Evolutionary conservation across 2,329 filamentous ascomycete genomes (phyloP), one percentile per base, ranked within the genome.

Genomic region (Cryoendolithus antarcticus): DNA sequence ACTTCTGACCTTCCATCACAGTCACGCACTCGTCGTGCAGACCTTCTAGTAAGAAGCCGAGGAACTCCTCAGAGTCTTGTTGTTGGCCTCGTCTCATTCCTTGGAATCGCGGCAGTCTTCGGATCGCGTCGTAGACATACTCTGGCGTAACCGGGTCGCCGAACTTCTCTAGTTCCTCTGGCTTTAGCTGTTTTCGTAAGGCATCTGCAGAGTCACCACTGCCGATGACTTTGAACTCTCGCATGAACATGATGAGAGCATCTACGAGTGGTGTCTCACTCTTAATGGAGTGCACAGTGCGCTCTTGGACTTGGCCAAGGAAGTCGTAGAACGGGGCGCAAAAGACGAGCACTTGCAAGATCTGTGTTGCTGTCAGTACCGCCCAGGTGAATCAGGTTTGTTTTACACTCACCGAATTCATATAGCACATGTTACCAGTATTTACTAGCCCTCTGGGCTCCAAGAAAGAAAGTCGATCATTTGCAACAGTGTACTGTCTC

Each of bases 381-480:
- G 15, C 15, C 15, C 15, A 19, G 15, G 15, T 19, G 15, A 19
- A 19, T 19, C 15, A 19, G 15, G 5, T 19, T 19, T 19, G 15
- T 19, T 19, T 19, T 19, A 10, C n/a, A 66, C 84, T 65, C 71
- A 94, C 89, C 47, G 91, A 95, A 68, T 96, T 98, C 91, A 98
- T 96, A 65, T 98, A 98, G 64, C 91, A 98, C 84, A 96, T 93
- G 58, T 98, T 96, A 36, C 91, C 91, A 31, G 89, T 93, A 63
- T 98, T 98, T 50, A 94, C 83, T 55, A 98, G 73, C 35, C 91
- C 91, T 49, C 89, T 77, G 37, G 91, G 91, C 63, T 96, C 86
- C 37, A 98, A 71, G 55, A 95, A 95, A 11, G 82, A 70, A 48
- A 89, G 67, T 52, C 81, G 84, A 34, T 71, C 70, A 29, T 70